Conservation (phyloP, 2,329 filamentous ascomycete genomes). For the Fusarium sp. region DNA sequence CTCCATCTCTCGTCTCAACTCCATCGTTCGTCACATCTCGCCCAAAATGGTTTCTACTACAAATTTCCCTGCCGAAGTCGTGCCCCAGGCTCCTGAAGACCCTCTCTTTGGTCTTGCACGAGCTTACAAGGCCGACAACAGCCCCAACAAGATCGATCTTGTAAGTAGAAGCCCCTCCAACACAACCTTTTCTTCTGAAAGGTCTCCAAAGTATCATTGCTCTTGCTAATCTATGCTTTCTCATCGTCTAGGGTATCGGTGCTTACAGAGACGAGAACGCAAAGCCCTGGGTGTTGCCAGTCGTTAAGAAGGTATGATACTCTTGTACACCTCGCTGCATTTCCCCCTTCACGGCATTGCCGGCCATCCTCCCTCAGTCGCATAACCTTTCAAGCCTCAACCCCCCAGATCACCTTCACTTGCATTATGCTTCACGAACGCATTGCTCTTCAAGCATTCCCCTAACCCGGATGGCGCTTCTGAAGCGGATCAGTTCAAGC, state of each 20-base stretch:
- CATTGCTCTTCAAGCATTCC: conserved; percentile 2
- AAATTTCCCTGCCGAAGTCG: conserved; percentile 78
- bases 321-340: conserved; percentile 2
- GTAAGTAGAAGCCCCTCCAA: conserved; percentile 60
- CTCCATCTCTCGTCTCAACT: conserved; percentile 65
- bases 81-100: conserved; percentile 93
- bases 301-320: conserved; percentile 86
- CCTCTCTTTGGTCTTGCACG: conserved; percentile 93
- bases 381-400: conserved; percentile 8
- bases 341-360: conserved; percentile 12
- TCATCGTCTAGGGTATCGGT: conserved; percentile 71
- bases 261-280: conserved; percentile 95
- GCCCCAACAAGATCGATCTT: conserved; percentile 88
- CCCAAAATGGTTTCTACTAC: conserved; percentile 56
- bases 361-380: background rate
- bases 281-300: conserved; percentile 96
- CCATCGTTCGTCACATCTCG: conserved; percentile 77
- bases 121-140: conserved; percentile 83
- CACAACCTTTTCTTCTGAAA: background rate
- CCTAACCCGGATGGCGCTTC: background rate
- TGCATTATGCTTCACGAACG: conserved; percentile 11
- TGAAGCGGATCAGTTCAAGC: conserved; percentile 17
- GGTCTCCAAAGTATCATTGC: background rate
- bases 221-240: conserved; percentile 20
- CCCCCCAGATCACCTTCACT: conserved; percentile 7